Percentiles rank a stretch among this genome's conserved stretches.
phyloP scores from a whole-genome alignment of 1,139 yeast species.

The Saccharomyces pastorianus region DNA sequence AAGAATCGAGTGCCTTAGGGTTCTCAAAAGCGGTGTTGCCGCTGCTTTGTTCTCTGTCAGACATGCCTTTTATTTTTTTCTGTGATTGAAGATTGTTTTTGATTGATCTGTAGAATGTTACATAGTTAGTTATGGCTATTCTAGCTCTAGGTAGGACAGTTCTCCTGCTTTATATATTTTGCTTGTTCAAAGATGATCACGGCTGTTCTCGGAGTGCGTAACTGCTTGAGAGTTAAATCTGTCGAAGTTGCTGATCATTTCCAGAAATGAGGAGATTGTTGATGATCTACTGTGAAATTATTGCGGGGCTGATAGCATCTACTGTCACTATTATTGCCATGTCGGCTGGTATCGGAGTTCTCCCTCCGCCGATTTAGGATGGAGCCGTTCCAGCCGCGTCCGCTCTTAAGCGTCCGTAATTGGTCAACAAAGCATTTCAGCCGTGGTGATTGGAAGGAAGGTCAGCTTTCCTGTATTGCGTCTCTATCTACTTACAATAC shows the following conservation, averaged over 20 bases:
- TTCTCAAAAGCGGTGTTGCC: conserved; percentile 2
- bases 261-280: neutral
- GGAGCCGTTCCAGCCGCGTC: neutral
- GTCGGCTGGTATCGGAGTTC: neutral
- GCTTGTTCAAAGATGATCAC: neutral
- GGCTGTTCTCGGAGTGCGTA: neutral
- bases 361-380: neutral
- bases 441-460: neutral
- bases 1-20: neutral
- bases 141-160: neutral
- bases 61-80: conserved; percentile 5
- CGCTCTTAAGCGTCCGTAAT: neutral
- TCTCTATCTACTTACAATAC: conserved; percentile 1
- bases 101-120: neutral
- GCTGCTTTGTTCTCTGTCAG: conserved; percentile 14
- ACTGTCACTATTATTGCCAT: neutral
- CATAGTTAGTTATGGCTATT: neutral
- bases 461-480: neutral
- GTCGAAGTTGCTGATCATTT: neutral
- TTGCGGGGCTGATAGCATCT: neutral
- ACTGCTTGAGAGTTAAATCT: neutral
- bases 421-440: neutral
- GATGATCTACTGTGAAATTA: neutral
- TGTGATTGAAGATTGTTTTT: neutral
- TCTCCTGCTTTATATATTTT: neutral